Conservation (phyloP, 345 rosid species). For the Cochlearia excelsa region DNA sequence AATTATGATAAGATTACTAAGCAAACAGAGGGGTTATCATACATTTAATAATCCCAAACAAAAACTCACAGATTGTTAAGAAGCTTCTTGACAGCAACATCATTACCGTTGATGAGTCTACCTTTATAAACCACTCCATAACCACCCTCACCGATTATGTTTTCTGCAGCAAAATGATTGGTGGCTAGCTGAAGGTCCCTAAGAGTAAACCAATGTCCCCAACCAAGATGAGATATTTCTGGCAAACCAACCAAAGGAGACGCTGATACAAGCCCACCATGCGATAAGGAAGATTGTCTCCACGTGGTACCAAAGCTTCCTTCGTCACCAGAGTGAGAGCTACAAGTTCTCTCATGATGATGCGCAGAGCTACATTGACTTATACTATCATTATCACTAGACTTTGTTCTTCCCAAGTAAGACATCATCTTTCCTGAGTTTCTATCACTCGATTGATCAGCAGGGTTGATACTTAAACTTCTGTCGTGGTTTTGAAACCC, state of each 20-base stretch:
- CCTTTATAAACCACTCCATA: constrained; percentile 93
- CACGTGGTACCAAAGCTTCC: constrained; percentile 70
- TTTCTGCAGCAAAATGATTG: constrained; percentile 61
- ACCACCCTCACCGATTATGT: constrained; percentile 96
- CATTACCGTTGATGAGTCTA: constrained; percentile 76
- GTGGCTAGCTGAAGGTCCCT: constrained; percentile 92
- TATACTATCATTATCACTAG: constrained; percentile 75
- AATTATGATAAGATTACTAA: constrained; percentile 8
- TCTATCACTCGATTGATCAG: constrained; percentile 58
- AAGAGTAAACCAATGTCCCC: constrained; percentile 99
- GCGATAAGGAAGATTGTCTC: constrained; percentile 71
- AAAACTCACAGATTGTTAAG: constrained; percentile 81
- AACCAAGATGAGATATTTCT: constrained; percentile 91
- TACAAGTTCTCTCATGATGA: constrained; percentile 66
- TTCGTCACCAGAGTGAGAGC: constrained; percentile 87
- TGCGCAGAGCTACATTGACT: constrained; percentile 80
- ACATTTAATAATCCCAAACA: constrained; percentile 13
- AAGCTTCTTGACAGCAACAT: constrained; percentile 96
- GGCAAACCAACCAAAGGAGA: constrained; percentile 95
- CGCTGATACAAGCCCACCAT: constrained; percentile 65
- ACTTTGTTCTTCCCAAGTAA: constrained; percentile 63
- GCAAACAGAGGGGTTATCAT: constrained; percentile 17
- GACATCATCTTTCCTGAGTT: constrained; percentile 55
- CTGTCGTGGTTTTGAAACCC: constrained; percentile 50
- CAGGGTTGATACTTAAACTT: constrained; percentile 33